Percentiles rank a stretch among this genome's conserved stretches.
These are phyloP conservation scores for Sambucus nigra DNA, from an alignment of 129 eudicot genomes.

Conservation along the genomic window DNA sequence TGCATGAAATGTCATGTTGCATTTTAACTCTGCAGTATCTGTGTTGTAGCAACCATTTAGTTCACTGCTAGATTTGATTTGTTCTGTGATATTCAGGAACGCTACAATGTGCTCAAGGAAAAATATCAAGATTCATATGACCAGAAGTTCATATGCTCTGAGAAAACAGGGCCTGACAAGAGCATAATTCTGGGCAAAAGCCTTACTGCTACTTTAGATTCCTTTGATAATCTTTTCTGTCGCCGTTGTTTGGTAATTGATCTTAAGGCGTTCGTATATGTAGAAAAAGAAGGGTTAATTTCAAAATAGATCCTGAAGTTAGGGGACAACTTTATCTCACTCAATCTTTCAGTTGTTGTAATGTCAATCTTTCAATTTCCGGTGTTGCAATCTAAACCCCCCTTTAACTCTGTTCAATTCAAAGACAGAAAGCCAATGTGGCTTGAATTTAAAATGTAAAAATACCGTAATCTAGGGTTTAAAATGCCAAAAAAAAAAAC, in stretches of 20 bases:
- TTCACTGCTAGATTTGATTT: constrained; percentile 14
- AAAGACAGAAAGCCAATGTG: too few relatives aligned
- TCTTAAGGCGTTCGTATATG: neutral
- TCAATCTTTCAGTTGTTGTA: too few relatives aligned
- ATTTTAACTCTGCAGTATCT: neutral
- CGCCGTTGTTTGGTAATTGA: constrained; percentile 94
- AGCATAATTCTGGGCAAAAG: constrained; percentile 41
- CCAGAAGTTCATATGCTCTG: constrained; percentile 16
- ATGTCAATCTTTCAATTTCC: too few relatives aligned
- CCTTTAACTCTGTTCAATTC: too few relatives aligned
- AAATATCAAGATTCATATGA: constrained; percentile 20
- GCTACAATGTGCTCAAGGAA: constrained; percentile 43
- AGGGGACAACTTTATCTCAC: too few relatives aligned
- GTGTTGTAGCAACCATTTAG: constrained; percentile 5
- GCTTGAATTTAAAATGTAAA: too few relatives aligned
- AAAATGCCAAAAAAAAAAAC: too few relatives aligned
- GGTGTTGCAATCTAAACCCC: too few relatives aligned
- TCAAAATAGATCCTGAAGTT: too few relatives aligned
- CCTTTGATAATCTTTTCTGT: constrained; percentile 86
- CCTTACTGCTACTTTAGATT: constrained; percentile 73
- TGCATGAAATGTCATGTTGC: neutral
- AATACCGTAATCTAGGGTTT: too few relatives aligned
- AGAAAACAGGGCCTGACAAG: constrained; percentile 24
- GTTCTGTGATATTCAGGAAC: constrained; percentile 48
- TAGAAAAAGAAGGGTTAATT: too few relatives aligned